Base-by-base conservation (phyloP, 176 grass and related monocot species). In the Eragrostis nindensis region DNA sequence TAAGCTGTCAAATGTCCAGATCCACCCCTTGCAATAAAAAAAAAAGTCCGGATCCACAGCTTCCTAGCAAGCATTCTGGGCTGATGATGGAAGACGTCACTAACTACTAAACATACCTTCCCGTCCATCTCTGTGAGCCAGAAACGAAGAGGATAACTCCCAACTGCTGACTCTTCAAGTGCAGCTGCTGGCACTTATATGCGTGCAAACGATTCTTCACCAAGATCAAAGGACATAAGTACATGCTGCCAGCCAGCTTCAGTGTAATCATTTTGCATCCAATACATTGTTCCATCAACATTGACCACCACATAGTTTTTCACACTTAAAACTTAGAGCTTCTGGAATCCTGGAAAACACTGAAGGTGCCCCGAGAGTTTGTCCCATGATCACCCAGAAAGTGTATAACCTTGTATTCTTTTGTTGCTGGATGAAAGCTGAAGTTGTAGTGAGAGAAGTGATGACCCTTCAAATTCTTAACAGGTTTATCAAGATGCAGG, bases 191-290 rank as follows among this genome's bases (percentile, higher is more conserved):
- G n/a, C n/a, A n/a, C n/a, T n/a, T n/a, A n/a, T n/a, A n/a, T n/a
- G n/a, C n/a, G n/a, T n/a, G n/a, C n/a, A n/a, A n/a, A n/a, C n/a
- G n/a, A n/a, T n/a, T n/a, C n/a, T n/a, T 66, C 70, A 6, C 5
- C 74, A 16, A 83, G 45, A 83, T 83, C 60, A 66, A 83, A 83
- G 16, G 32, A 55, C 38, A 83, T 24, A 66, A 75, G 30, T 54
- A 62, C 32, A 16, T 14, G 46, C 16, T 8, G 10, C 70, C 70
- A 75, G 2, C 1, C 38, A 3, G 18, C 55, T 83, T 10, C 14
- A 16, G 0, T 5, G 32, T 66, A 46, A 12, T 75, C 46, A 53
- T n/a, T n/a, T 54, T 50, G 32, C 32, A 75, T 6, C 71, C 81
- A 83, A 21, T 75, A 75, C 60, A 67, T 66, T 41, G n/a, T 26